Conservation (phyloP, 2,329 filamentous ascomycete species). For the Pestalotiopsis sp. region DNA sequence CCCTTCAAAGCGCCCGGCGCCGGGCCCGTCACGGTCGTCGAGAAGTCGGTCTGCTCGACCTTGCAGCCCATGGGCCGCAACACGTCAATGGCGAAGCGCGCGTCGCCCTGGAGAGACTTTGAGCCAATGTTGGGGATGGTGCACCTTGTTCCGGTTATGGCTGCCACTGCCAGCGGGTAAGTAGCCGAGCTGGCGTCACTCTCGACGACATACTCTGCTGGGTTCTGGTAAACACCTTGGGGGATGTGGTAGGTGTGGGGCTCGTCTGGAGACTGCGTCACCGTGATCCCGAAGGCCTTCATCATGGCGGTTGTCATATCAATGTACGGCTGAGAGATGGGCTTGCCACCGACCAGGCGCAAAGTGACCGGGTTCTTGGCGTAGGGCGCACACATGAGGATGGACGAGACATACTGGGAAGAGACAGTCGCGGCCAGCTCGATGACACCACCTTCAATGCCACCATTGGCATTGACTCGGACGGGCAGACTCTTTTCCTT, state of each 20-base stretch:
- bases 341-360: constrained; percentile 90
- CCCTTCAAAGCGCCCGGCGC: constrained; percentile 69
- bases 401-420: constrained; percentile 97
- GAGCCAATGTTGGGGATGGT: constrained; percentile 96
- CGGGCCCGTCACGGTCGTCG: constrained; percentile 94
- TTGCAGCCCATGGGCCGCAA: constrained; percentile 90
- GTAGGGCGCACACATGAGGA: constrained; percentile 95
- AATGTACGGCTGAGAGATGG: constrained; percentile 95
- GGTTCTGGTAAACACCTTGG: constrained; percentile 79
- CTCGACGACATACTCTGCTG: constrained; percentile 84
- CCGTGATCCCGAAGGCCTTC: constrained; percentile 82
- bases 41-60: constrained; percentile 79
- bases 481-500: constrained; percentile 82
- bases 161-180: constrained; percentile 90
- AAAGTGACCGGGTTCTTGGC: constrained; percentile 92
- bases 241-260: constrained; percentile 94
- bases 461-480: constrained; percentile 77
- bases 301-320: constrained; percentile 99
- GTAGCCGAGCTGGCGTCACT: constrained; percentile 98
- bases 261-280: constrained; percentile 74
- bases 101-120: constrained; percentile 89
- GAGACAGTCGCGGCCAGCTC: constrained; percentile 93
- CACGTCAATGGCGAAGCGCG: constrained; percentile 88
- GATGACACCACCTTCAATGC: constrained; percentile 83
- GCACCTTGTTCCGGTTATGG: constrained; percentile 93